A percentile compares a stretch with the other conserved stretches of the same genome.
Evolutionary conservation across 148 eudicot species (phyloP).

Genomic region (Camellia granthamiana): DNA sequence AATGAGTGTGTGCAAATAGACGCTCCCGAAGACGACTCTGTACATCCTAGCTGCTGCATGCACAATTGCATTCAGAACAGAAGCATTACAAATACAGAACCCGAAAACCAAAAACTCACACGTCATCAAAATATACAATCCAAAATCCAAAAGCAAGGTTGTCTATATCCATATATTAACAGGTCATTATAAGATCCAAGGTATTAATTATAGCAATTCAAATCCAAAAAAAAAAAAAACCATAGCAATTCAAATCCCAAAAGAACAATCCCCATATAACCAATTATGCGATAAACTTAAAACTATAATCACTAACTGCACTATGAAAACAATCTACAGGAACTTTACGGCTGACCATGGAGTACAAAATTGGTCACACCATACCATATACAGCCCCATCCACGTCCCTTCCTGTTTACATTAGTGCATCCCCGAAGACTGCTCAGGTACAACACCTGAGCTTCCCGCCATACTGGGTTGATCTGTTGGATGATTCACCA

Average conservation of each 20-base stretch:
- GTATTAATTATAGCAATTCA: background rate
- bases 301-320: background rate
- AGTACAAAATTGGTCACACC: conserved; percentile 7
- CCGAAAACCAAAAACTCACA: no score
- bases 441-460: conserved; percentile 11
- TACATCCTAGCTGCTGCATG: no score
- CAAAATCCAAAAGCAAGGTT: no score
- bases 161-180: no score
- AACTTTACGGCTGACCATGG: background rate
- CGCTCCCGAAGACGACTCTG: no score
- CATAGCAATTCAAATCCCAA: background rate
- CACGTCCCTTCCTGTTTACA: background rate
- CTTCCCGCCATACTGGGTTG: conserved; percentile 6
- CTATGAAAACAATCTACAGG: no score
- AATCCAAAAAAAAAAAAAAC: no score
- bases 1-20: no score
- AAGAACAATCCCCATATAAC: background rate
- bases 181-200: background rate
- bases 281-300: background rate
- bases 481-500: conserved; percentile 1
- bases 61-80: no score
- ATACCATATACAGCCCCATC: background rate
- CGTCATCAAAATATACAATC: no score
- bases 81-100: no score
- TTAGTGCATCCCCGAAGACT: conserved; percentile 11